Evolutionary conservation across 1,284 basidiomycete species (phyloP).

Genomic region (Rhodotorula mucilaginosa): DNA sequence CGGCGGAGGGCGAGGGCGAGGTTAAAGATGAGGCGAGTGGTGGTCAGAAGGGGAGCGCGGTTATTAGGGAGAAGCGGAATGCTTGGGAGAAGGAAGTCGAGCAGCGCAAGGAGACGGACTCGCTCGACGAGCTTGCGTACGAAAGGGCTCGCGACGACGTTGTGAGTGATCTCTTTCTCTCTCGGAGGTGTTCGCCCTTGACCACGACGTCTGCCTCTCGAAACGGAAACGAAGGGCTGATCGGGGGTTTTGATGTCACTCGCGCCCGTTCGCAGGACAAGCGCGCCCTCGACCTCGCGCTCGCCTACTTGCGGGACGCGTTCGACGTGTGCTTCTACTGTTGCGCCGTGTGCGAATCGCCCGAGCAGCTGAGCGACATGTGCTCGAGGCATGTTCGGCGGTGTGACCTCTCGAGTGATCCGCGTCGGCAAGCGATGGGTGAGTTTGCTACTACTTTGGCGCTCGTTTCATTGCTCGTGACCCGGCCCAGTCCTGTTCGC

Average conservation of each 20-base stretch:
- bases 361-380: constrained; percentile 88
- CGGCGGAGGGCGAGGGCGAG: constrained; percentile 10
- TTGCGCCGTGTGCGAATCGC: constrained; percentile 80
- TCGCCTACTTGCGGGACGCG: constrained; percentile 76
- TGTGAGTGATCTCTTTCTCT: background rate
- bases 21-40: constrained; percentile 29
- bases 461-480: no score
- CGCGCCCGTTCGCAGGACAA: constrained; percentile 55
- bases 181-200: no score
- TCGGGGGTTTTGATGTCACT: no score
- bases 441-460: background rate
- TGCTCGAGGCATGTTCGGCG: constrained; percentile 80
- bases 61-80: constrained; percentile 44
- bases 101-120: constrained; percentile 36
- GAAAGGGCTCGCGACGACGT: constrained; percentile 33
- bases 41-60: constrained; percentile 46
- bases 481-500: background rate
- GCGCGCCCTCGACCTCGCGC: constrained; percentile 75
- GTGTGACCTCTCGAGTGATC: background rate
- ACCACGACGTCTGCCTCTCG: no score
- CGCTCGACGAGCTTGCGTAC: constrained; percentile 41
- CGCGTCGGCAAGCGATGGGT: background rate
- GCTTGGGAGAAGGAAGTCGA: constrained; percentile 26
- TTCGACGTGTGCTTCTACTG: constrained; percentile 95
- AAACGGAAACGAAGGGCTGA: constrained; percentile 31